Evolutionary conservation across 768 basidiomycete species (phyloP).

Genomic region (Pisolithus sp.): DNA sequence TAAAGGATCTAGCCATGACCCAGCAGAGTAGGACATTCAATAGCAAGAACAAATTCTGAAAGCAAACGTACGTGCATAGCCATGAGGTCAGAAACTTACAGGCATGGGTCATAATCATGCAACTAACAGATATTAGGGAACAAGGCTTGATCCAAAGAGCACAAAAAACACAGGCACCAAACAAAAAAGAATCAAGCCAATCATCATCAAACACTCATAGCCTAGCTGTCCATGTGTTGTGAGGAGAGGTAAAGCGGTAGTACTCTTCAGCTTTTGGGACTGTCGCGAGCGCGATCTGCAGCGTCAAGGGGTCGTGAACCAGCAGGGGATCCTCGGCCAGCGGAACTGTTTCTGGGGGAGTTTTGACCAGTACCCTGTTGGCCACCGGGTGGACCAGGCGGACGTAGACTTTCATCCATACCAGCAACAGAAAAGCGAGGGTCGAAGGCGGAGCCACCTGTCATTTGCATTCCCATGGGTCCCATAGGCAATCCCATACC

Average conservation of each 20-base stretch:
- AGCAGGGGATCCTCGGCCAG: conserved; percentile 48
- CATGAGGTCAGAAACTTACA: too few relatives aligned
- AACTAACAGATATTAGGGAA: too few relatives aligned
- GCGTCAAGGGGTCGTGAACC: conserved; percentile 28
- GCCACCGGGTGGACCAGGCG: conserved; percentile 21
- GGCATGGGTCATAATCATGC: too few relatives aligned
- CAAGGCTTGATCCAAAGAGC: background rate
- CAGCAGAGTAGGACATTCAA: too few relatives aligned
- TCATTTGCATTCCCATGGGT: conserved; percentile 48
- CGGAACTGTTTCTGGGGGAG: conserved; percentile 46
- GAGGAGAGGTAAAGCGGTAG: background rate
- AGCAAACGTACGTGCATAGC: too few relatives aligned
- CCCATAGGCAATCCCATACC: conserved; percentile 37
- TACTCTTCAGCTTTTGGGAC: conserved; percentile 20
- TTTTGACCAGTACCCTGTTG: conserved; percentile 24
- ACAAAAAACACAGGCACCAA: conserved; percentile 11
- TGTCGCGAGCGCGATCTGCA: conserved; percentile 19
- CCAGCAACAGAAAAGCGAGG: conserved; percentile 42
- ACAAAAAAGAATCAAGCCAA: background rate
- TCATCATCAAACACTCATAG: background rate
- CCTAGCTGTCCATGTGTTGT: conserved; percentile 7
- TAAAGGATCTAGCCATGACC: too few relatives aligned
- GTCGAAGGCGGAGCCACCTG: conserved; percentile 57
- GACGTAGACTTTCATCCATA: conserved; percentile 23
- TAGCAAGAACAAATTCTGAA: too few relatives aligned